Evolutionary conservation across 2,329 filamentous ascomycete genomes (phyloP).

Genomic region (Sclerotinia trifoliorum): DNA sequence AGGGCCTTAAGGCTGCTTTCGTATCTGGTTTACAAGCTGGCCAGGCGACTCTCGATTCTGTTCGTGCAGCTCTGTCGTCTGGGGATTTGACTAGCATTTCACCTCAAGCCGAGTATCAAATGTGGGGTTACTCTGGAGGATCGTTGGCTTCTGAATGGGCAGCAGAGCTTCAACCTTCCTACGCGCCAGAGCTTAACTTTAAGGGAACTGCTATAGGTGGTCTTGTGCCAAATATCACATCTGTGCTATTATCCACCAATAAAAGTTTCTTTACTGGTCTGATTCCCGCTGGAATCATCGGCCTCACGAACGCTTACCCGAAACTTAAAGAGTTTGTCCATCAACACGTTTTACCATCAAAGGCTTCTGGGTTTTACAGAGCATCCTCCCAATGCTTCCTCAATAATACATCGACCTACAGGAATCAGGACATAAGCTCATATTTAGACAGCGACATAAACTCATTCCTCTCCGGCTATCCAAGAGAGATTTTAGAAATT

Average conservation of each 20-base stretch:
- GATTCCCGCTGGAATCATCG: slow-evolving; percentile 22
- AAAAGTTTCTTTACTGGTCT: slow-evolving; percentile 39
- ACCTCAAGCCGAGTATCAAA: slow-evolving; percentile 6
- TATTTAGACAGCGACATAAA: slow-evolving; percentile 45
- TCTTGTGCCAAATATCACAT: slow-evolving; percentile 44
- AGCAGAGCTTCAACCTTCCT: slow-evolving; percentile 50
- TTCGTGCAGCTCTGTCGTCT: slow-evolving; percentile 28
- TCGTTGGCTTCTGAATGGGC: slow-evolving; percentile 53
- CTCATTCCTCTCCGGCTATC: slow-evolving; percentile 22
- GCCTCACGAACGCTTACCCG: slow-evolving; percentile 22
- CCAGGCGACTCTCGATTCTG: slow-evolving; percentile 29
- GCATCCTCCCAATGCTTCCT: slow-evolving; percentile 34
- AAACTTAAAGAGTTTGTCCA: background rate
- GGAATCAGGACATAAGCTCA: slow-evolving; percentile 41
- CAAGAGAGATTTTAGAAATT: background rate
- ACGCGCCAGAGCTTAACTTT: slow-evolving; percentile 53
- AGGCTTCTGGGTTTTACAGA: slow-evolving; percentile 40
- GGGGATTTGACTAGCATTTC: background rate
- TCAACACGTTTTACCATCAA: slow-evolving; percentile 30
- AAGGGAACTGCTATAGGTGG: slow-evolving; percentile 52
- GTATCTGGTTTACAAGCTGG: slow-evolving; percentile 25
- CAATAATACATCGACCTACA: slow-evolving; percentile 37
- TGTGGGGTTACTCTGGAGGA: slow-evolving; percentile 59
- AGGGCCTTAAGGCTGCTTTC: slow-evolving; percentile 28
- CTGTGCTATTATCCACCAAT: slow-evolving; percentile 41